Conservation (phyloP, 2,329 filamentous ascomycete species). For the Zymoseptoria brevis region DNA sequence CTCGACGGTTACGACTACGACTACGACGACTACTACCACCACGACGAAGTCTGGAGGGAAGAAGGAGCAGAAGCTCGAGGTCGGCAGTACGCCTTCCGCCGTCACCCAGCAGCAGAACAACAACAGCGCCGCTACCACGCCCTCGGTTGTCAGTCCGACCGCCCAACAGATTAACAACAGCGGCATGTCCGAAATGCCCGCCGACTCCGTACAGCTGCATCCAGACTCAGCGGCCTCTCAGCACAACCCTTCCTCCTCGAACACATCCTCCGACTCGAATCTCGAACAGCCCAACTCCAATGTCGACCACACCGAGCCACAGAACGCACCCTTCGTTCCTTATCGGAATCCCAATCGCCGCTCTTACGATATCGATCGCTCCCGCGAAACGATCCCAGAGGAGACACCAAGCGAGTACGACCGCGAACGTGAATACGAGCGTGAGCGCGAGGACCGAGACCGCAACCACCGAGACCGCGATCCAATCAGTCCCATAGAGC, state of each 20-base stretch:
- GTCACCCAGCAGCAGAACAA: background rate
- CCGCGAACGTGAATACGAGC: background rate
- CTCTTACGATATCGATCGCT: constrained; percentile 1
- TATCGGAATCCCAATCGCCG: constrained; percentile 6
- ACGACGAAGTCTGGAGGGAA: constrained; percentile 14
- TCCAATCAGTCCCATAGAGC: constrained; percentile 3
- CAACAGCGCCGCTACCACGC: background rate
- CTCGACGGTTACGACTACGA: constrained; percentile 25
- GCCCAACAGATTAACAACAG: constrained; percentile 6
- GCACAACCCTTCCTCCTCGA: background rate
- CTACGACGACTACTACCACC: constrained; percentile 26
- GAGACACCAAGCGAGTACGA: background rate
- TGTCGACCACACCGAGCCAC: background rate
- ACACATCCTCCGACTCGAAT: constrained; percentile 4
- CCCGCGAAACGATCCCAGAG: background rate
- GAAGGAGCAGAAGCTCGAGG: constrained; percentile 14
- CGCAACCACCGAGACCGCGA: constrained; percentile 2
- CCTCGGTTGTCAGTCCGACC: background rate
- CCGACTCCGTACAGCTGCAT: constrained; percentile 8
- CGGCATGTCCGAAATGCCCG: constrained; percentile 18
- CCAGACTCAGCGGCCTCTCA: constrained; percentile 1
- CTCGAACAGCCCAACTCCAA: constrained; percentile 1
- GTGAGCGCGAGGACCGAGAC: background rate
- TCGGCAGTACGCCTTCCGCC: constrained; percentile 7
- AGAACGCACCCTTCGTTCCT: constrained; percentile 4